Percentiles rank a stretch among this genome's conserved stretches.
phyloP scores from a whole-genome alignment of 257 asterid genomes.

The Scutellaria barbata region DNA sequence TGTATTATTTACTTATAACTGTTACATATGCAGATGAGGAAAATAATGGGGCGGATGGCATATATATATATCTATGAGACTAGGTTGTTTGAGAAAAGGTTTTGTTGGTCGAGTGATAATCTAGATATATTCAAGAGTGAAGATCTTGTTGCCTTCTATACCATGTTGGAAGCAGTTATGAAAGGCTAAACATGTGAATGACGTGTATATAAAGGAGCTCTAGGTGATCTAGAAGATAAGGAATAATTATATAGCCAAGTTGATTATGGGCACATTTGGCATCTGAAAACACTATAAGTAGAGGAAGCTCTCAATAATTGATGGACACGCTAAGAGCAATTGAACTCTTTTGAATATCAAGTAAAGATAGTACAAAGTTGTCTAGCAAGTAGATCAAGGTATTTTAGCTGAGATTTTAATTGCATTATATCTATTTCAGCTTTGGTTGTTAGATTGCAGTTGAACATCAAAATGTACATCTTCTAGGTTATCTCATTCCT shows the following conservation, averaged over 20 bases:
- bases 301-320: constrained; percentile 1
- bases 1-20: constrained; percentile 20
- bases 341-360: background rate
- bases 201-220: constrained; percentile 2
- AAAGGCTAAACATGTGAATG: constrained; percentile 23
- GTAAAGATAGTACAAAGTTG: background rate
- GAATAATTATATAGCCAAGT: background rate
- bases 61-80: background rate
- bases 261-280: constrained; percentile 4
- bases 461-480: constrained; percentile 4
- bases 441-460: constrained; percentile 26
- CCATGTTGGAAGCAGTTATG: constrained; percentile 10
- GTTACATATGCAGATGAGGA: constrained; percentile 5
- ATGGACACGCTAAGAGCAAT: background rate
- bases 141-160: constrained; percentile 6
- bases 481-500: background rate
- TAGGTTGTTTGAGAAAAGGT: constrained; percentile 11
- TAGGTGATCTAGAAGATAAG: constrained; percentile 8
- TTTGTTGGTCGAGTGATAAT: constrained; percentile 19
- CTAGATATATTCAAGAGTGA: constrained; percentile 20
- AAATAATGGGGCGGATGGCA: constrained; percentile 2
- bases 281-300: constrained; percentile 16
- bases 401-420: constrained; percentile 20
- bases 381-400: constrained; percentile 9
- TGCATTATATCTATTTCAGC: constrained; percentile 10